Evolutionary conservation across 495 filamentous ascomycete genomes (phyloP), one percentile per base, ranked within the genome.

Genomic region (Xylaria venustula): DNA sequence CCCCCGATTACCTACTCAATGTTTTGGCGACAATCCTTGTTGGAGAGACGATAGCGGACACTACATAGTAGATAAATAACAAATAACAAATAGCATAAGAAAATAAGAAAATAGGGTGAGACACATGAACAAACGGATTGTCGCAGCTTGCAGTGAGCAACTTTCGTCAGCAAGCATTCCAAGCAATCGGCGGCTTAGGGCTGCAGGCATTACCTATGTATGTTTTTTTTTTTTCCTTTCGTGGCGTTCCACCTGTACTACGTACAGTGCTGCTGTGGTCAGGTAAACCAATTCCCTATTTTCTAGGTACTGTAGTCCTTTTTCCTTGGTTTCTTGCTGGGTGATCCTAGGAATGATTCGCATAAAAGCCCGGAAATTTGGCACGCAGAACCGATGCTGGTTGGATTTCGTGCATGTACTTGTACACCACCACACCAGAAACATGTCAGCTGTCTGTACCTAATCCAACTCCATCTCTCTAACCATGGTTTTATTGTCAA

Each of bases 51-150:
- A 36, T 23, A 49, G 32, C 36, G 34, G 30, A 40, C 23, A n/a
- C 26, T 15, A 44, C 45, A 46, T 58, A 40, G 36, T 44, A 40
- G n/a, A n/a, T n/a, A n/a, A n/a, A n/a, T n/a, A n/a, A n/a, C n/a
- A n/a, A n/a, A n/a, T n/a, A n/a, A n/a, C n/a, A n/a, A n/a, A n/a
- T n/a, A n/a, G n/a, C n/a, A n/a, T n/a, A n/a, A n/a, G n/a, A n/a
- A n/a, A n/a, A n/a, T n/a, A n/a, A n/a, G n/a, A n/a, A n/a, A 49
- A 40, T 49, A 40, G 14, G 54, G 54, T 51, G 22, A 59, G 56
- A 59, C 56, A 59, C 20, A 23, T 28, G 47, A 44, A 45, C 26
- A 22, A 48, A 9, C 52, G 37, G 36, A 42, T 19, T 36, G 57
- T 44, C 30, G 36, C 48, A 52, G 20, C 26, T 45, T 45, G 25